Base-by-base conservation (phyloP, 345 rosid genomes). In the Raphanus raphanistrum region DNA sequence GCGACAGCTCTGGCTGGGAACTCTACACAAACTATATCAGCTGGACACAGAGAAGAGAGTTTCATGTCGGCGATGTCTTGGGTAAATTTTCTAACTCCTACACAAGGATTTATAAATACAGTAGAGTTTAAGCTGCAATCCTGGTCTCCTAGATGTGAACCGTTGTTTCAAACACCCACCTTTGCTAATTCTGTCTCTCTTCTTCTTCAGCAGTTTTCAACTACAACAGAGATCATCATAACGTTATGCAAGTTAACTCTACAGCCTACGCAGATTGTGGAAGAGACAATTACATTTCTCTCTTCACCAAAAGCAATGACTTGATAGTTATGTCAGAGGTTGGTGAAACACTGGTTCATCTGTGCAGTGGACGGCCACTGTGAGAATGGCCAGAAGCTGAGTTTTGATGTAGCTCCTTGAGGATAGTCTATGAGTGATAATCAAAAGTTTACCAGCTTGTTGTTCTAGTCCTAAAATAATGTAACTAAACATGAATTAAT, bases 241-340 rank as follows among this genome's bases (percentile, higher is more conserved):
- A 82, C 31, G 84, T 78, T 36, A 81, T 82, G 84, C 84, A 81
- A 79, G 87, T 79, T 9, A 85, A 79, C 50, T 78, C 83, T 32
- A 75, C 86, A 4, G 84, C 84, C n/a, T 82, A 82, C 26, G 45
- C 76, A 80, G 45, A 73, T 15, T 85, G 84, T 72, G 75, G 38
- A 25, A 76, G 66, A 55, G 83, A 79, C 8, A 28, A 72, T 4
- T 74, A 82, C 70, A 71, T 54, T 28, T 68, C 74, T 26, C 78
- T 85, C 70, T 74, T 50, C 58, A 74, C 57, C 41, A 76, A 80
- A 62, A 84, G 84, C 25, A 78, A 61, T 25, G 80, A 81, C 74
- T 71, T 79, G 0, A 5, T 82, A 33, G 17, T 59, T 54, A 64
- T 82, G 64, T 57, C 84, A 54, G 70, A 78, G 29, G 67, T 13